phyloP scores from a whole-genome alignment of 1,284 basidiomycete genomes.

The Melanopsichium pennsylvanicum region DNA sequence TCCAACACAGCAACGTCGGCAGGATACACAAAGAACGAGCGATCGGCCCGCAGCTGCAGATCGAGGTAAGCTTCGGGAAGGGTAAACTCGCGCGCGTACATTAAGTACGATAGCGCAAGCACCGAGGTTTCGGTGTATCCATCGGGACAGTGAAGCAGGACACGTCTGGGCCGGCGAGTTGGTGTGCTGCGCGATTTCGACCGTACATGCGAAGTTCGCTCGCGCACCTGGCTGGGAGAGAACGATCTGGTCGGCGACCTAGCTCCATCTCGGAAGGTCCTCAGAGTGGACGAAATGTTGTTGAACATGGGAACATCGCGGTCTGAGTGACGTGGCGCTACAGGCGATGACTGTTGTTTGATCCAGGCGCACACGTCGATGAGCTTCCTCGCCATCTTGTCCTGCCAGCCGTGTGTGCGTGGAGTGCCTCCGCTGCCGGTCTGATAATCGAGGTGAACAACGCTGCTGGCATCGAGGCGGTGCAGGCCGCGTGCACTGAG shows the following conservation, averaged over 20 bases:
- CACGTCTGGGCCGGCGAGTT: constrained; percentile 27
- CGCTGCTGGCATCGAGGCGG: constrained; percentile 39
- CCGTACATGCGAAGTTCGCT: constrained; percentile 8
- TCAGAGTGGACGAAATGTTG: constrained; percentile 15
- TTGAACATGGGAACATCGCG: constrained; percentile 15
- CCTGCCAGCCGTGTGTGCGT: constrained; percentile 3
- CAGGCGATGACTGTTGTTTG: constrained; percentile 55
- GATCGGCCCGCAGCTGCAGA: constrained; percentile 73
- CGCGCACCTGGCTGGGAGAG: constrained; percentile 19
- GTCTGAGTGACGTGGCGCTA: neutral
- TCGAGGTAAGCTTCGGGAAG: constrained; percentile 86
- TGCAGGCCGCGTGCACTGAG: constrained; percentile 10
- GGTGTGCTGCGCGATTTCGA: neutral
- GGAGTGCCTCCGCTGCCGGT: neutral
- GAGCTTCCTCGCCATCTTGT: constrained; percentile 40
- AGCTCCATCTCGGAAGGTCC: constrained; percentile 24
- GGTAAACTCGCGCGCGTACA: constrained; percentile 75
- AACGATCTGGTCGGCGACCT: constrained; percentile 29
- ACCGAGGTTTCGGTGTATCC: constrained; percentile 83
- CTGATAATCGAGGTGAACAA: constrained; percentile 62
- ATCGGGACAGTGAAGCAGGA: constrained; percentile 65
- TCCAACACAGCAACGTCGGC: constrained; percentile 80
- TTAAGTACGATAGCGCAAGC: constrained; percentile 84
- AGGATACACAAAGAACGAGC: constrained; percentile 90
- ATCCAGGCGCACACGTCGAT: constrained; percentile 65